Base-by-base conservation (phyloP, 352 stramenopile genomes). In the Globisporangium radiosum region DNA sequence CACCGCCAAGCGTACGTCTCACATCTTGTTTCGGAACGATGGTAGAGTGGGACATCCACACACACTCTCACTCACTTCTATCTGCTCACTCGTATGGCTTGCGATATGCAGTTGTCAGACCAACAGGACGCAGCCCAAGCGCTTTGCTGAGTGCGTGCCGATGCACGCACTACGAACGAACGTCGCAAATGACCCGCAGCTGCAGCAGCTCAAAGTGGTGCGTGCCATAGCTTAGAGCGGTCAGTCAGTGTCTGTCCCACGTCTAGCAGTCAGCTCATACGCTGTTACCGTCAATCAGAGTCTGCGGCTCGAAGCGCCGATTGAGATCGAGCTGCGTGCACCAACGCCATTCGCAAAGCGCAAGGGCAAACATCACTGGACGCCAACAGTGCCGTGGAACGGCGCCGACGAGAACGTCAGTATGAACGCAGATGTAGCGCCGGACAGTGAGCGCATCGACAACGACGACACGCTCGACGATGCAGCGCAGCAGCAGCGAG, bases 201-300 rank as follows among this genome's bases (percentile, higher is more conserved):
- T 57, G 33, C 13, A 45, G 52, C 58, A 58, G 17, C 52, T 63
- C 42, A 57, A 57, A 48, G 43, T 56, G 47, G 56, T 62, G 19
- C 11, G 50, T 52, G 37, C 4, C 19, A 13, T 6, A 40, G 40
- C 40, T 7, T 15, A 45, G 3, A 14, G 42, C 42, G 2, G 3
- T 5, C 4, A 13, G 10, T 14, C 42, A 13, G 7, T 45, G 9
- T n/a, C 42, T n/a, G 7, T 45, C 42, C 11, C 42, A 45, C 25
- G 25, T 25, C 42, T 45, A 45, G 4, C 42, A 5, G 42, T 37
- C 7, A 33, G 36, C 8, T 36, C 6, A n/a, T n/a, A 14, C 44
- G 19, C n/a, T 37, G 25, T 15, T 33, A 3, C 15, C 44, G 25
- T 42, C 50, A 11, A 33, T 1, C 42, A 59, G 42, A 51, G 39